Evolutionary conservation across 441 rosid genomes (phyloP).

Genomic region (Populus hybrid): DNA sequence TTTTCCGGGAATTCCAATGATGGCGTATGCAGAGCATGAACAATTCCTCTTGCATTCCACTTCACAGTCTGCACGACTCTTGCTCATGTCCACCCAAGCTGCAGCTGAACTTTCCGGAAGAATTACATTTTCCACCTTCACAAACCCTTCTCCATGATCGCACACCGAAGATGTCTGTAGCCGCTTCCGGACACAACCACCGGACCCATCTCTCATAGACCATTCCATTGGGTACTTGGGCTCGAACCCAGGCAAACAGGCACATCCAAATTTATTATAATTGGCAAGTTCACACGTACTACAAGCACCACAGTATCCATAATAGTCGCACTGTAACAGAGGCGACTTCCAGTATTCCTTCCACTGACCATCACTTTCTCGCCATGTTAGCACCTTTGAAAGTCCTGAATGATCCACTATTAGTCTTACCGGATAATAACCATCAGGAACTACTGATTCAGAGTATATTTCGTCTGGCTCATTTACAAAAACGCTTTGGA

Average conservation of each 20-base stretch:
- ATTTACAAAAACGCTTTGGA: constrained; percentile 2
- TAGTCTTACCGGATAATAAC: constrained; percentile 10
- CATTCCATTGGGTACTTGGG: constrained; percentile 1
- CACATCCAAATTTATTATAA: constrained; percentile 15
- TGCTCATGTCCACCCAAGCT: constrained; percentile 5
- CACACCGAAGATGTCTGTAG: constrained; percentile 11
- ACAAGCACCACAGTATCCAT: constrained; percentile 32
- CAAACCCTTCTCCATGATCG: constrained; percentile 22
- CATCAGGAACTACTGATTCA: not conserved
- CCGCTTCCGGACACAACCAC: constrained; percentile 27
- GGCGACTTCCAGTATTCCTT: constrained; percentile 1
- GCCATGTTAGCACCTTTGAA: constrained; percentile 12
- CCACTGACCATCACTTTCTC: constrained; percentile 21
- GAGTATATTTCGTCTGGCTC: constrained; percentile 19
- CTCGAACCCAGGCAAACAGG: constrained; percentile 31
- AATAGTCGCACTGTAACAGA: constrained; percentile 21
- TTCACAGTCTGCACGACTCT: constrained; percentile 14
- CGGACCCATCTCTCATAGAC: constrained; percentile 11
- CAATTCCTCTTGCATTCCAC: constrained; percentile 23
- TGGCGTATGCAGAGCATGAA: constrained; percentile 6
- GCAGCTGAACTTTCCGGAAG: constrained; percentile 26
- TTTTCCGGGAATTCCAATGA: no score
- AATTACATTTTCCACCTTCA: constrained; percentile 19
- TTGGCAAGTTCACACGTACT: constrained; percentile 8
- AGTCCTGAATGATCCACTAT: constrained; percentile 10